Base-by-base conservation (phyloP, 2,329 filamentous ascomycete species). In the Sordariomycetes sp. region DNA sequence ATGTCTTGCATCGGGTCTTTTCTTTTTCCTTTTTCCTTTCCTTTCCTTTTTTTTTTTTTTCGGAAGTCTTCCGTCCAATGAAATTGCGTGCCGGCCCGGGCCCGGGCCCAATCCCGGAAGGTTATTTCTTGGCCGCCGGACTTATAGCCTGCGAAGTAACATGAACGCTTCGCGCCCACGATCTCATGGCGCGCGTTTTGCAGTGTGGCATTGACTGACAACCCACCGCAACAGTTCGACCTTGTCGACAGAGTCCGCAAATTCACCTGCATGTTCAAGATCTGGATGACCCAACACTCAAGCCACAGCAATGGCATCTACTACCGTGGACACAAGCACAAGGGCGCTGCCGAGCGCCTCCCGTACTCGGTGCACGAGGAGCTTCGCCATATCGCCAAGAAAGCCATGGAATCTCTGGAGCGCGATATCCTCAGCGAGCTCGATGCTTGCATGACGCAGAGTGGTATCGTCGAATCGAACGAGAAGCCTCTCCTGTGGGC, bases 241-340 rank as follows among this genome's bases (percentile, higher is more conserved):
- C 69, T 79, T 32, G 71, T 77, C 18, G 67, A 65, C 53, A 72
- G 74, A 60, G 74, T 78, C 43, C 72, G 76, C 60, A 69, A 69
- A 55, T 72, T 79, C 69, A 75, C 74, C 61, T 78, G 75, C 66
- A 75, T 79, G 69, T 79, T 78, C 65, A 73, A 69, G 60, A 76
- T 79, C 61, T 79, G 73, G 75, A 73, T 72, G 59, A 72, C 73
- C 20, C 66, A 69, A 7, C 68, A 67, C 1, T 77, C 79, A 60
- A 71, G 68, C 62, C 77, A 71, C 62, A 67, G 68, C 24, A 50
- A 50, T n/a, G 57, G 54, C 28, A 16, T 55, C n/a, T 54, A 40
- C 20, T 56, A 60, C 40, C 52, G 56, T 12, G 46, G 53, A n/a
- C 28, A 32, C 32, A 53, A 28, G 51, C 14, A 24, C 20, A 52